phyloP scores from a whole-genome alignment of 371 early-diverging fungal genomes.

The Batrachochytrium dendrobatidis region DNA sequence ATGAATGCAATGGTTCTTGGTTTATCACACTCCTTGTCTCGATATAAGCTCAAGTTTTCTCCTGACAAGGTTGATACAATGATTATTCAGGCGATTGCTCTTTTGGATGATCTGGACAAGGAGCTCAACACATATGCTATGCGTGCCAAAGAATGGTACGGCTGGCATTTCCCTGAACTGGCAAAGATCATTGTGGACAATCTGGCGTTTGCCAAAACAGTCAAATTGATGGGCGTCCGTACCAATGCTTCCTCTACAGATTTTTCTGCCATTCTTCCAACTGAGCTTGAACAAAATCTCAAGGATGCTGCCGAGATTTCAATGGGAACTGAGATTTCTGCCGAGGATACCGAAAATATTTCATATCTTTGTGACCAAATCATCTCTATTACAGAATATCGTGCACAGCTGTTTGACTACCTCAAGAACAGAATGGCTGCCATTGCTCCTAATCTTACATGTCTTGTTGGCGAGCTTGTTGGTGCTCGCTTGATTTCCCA shows the following conservation, averaged over 20 bases:
- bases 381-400: constrained; percentile 83
- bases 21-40: constrained; percentile 93
- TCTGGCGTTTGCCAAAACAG: constrained; percentile 77
- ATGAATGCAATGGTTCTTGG: constrained; percentile 87
- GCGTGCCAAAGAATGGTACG: constrained; percentile 92
- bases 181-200: constrained; percentile 90
- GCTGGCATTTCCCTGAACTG: constrained; percentile 98
- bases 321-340: constrained; percentile 86
- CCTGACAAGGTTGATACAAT: constrained; percentile 85
- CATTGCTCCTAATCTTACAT: constrained; percentile 96
- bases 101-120: constrained; percentile 87
- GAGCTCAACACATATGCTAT: constrained; percentile 90
- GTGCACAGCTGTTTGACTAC: constrained; percentile 82
- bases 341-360: constrained; percentile 90
- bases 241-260: constrained; percentile 79
- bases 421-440: constrained; percentile 88
- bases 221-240: constrained; percentile 78
- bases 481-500: constrained; percentile 93
- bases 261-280: constrained; percentile 79
- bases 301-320: constrained; percentile 90
- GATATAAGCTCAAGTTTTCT: constrained; percentile 97
- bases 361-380: constrained; percentile 88
- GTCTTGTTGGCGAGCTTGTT: constrained; percentile 92
- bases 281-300: constrained; percentile 83
- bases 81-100: constrained; percentile 85